Percentiles rank a stretch among this genome's conserved stretches.
Evolutionary conservation across 2,329 filamentous ascomycete species (phyloP).

Genomic region (Balansia obtecta): DNA sequence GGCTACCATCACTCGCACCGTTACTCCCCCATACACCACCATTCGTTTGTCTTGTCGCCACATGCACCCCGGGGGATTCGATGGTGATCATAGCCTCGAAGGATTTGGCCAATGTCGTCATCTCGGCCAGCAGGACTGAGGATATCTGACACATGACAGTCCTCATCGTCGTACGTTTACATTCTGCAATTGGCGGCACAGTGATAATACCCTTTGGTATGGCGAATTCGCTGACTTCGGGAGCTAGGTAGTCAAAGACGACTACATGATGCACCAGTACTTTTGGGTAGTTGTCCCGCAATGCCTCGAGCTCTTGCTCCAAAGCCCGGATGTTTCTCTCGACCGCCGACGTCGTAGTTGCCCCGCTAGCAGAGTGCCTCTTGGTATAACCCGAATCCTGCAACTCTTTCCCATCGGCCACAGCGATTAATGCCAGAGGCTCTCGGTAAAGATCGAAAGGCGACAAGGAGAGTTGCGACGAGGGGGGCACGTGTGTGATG

Average conservation of each 20-base stretch:
- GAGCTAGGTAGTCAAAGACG: constrained; percentile 59
- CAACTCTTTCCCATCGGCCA: constrained; percentile 70
- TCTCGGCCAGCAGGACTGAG: constrained; percentile 59
- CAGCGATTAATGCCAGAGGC: constrained; percentile 68
- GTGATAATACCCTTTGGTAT: constrained; percentile 54
- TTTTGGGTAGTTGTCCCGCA: constrained; percentile 62
- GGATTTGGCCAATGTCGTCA: constrained; percentile 61
- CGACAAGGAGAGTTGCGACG: constrained; percentile 65
- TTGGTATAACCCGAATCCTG: constrained; percentile 40
- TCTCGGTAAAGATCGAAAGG: constrained; percentile 89
- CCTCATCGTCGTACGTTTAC: constrained; percentile 68
- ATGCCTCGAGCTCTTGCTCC: constrained; percentile 55
- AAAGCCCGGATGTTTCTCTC: constrained; percentile 47
- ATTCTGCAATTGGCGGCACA: constrained; percentile 56
- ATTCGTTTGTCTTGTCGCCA: constrained; percentile 26
- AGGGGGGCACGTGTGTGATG: constrained; percentile 65
- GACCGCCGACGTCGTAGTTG: constrained; percentile 33
- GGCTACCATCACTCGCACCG: constrained; percentile 23
- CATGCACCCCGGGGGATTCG: constrained; percentile 56
- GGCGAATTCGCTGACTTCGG: constrained; percentile 34
- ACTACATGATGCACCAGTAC: constrained; percentile 68
- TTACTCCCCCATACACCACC: constrained; percentile 25
- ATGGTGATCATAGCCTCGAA: constrained; percentile 63
- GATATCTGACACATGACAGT: constrained; percentile 71
- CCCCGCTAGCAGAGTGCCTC: constrained; percentile 36